Evolutionary conservation across 2,329 filamentous ascomycete species (phyloP), one percentile per base, ranked within the genome.

Genomic region (Pleomassaria siparia): DNA sequence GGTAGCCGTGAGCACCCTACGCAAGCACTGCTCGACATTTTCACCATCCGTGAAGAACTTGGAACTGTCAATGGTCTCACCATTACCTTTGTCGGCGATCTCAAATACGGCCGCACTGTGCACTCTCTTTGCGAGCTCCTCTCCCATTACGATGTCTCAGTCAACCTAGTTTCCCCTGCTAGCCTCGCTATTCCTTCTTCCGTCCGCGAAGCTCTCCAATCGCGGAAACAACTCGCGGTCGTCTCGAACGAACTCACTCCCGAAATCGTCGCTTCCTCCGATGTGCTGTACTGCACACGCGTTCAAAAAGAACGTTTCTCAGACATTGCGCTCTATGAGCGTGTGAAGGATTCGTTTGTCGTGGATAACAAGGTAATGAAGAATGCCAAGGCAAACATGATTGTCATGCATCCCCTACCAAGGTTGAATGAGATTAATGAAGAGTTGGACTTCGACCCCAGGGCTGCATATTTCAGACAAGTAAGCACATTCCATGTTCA

Each of bases 391-490:
- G 81, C 80, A 70, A 87, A 88, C 65, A 96, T 95, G 85, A 83
- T 96, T 55, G 88, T 99, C 55, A 85, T 99, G 85, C 94, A 99
- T 75, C 94, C 94, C 48, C 80, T 99, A 65, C 94, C 94, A 32
- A 83, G 94, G 65, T 97, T 97, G 67, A 85, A 87, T 58, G 94
- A 99, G 80, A 86, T 99, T 68, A 85, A 86, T 26, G 90, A 95
- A 74, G 94, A 99, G 77, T 91, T 99, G 40, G 94, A 99, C 74
- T 96, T 95, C 76, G 94, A 99, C 76, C 90, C 95, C 70, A 80
- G 94, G 62, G 94, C 94, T 49, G 92, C 94, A 46, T 99, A 99
- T 78, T 99, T 99, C 76, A 85, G 94, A 88, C 94, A 99, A 88
- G 92, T 96, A 76, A 84, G 88, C 81, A 26, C 35, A 28, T 33